Conservation (phyloP, 2,329 filamentous ascomycete genomes). For the Cadophora gregata region DNA sequence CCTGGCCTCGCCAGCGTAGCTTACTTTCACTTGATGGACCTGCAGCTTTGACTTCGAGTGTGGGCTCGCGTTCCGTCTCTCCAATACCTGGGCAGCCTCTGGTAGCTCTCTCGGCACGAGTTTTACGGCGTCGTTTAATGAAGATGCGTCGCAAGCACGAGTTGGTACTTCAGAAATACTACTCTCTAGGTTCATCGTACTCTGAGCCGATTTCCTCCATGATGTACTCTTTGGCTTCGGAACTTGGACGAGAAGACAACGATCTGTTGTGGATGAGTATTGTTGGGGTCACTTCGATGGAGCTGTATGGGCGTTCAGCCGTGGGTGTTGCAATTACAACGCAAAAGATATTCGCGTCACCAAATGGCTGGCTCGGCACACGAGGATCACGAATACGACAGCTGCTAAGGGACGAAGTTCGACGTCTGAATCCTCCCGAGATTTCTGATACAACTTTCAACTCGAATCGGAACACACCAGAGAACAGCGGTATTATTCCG, state of each 20-base stretch:
- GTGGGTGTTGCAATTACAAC: conserved; percentile 73
- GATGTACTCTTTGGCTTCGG: conserved; percentile 92
- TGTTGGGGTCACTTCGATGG: conserved; percentile 92
- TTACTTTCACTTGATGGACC: conserved; percentile 61
- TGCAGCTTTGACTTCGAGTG: conserved; percentile 52
- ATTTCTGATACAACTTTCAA: conserved; percentile 59
- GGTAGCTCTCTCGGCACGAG: conserved; percentile 71
- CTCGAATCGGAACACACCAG: conserved; percentile 66
- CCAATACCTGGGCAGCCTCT: conserved; percentile 64
- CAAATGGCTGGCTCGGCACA: conserved; percentile 78
- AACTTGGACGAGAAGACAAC: conserved; percentile 95
- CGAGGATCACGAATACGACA: conserved; percentile 85
- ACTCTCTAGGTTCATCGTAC: conserved; percentile 85
- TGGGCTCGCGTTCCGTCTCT: conserved; percentile 41
- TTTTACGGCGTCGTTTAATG: conserved; percentile 74
- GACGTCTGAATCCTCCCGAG: conserved; percentile 85
- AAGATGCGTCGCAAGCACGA: conserved; percentile 81
- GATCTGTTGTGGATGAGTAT: conserved; percentile 95
- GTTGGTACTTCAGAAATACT: conserved; percentile 78
- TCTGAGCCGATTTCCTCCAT: conserved; percentile 95
- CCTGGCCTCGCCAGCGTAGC: conserved; percentile 64
- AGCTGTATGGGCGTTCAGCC: conserved; percentile 86
- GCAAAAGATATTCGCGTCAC: conserved; percentile 59
- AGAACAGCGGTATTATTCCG: conserved; percentile 81
- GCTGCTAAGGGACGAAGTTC: conserved; percentile 89